phyloP scores from a whole-genome alignment of 2,329 filamentous ascomycete genomes.

The Aureobasidium sp. region DNA sequence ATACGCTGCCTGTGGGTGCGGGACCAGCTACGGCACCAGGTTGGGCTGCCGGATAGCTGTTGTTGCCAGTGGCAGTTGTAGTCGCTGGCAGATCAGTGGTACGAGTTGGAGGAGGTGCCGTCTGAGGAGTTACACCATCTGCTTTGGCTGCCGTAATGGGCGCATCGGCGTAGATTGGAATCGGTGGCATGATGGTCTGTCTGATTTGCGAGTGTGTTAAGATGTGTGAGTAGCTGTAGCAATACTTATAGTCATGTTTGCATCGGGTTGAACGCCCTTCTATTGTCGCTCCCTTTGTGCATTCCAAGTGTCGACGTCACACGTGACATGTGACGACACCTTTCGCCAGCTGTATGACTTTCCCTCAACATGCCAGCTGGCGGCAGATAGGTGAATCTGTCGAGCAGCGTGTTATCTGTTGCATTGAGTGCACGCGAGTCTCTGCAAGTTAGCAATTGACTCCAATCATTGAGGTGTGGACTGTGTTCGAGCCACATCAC shows the following conservation, averaged over 20 bases:
- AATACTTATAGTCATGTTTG: neutral
- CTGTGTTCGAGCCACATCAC: no score
- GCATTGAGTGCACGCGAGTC: neutral
- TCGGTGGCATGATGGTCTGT: constrained; percentile 32
- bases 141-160: constrained; percentile 33
- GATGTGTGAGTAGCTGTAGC: neutral
- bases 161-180: constrained; percentile 38
- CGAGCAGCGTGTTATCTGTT: neutral
- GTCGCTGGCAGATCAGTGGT: neutral
- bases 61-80: constrained; percentile 9
- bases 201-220: neutral
- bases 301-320: neutral
- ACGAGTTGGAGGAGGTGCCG: constrained; percentile 17
- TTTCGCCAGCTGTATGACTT: neutral
- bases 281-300: constrained; percentile 6
- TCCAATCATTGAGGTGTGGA: no score
- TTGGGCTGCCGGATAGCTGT: constrained; percentile 23
- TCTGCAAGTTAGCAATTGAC: no score
- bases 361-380: neutral
- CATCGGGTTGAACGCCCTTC: neutral
- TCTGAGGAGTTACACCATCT: constrained; percentile 30
- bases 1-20: constrained; percentile 23
- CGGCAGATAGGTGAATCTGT: neutral
- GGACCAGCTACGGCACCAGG: constrained; percentile 24
- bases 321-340: neutral